Conservation (phyloP, 768 basidiomycete species). For the Boletus huronensis region DNA sequence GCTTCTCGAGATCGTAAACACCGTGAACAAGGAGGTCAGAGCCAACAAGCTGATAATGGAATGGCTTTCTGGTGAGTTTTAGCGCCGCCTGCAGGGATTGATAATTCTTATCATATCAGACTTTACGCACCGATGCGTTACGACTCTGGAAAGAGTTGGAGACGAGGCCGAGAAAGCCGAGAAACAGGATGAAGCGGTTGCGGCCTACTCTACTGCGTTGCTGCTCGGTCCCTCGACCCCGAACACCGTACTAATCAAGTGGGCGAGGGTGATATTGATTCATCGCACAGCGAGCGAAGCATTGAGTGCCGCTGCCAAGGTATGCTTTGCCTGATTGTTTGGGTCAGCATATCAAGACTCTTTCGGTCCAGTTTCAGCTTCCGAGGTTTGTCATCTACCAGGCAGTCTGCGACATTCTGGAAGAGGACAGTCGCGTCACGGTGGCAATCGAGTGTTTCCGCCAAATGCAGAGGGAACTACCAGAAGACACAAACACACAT, state of each 20-base stretch:
- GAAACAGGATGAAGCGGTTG: neutral
- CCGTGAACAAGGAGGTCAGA: neutral
- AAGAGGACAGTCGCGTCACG: neutral
- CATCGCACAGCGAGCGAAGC: neutral
- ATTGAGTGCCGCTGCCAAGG: neutral
- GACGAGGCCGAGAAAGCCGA: neutral
- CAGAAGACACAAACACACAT: neutral
- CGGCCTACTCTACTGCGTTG: too few relatives aligned
- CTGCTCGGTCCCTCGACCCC: neutral
- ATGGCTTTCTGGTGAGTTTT: neutral
- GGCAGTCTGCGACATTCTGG: neutral
- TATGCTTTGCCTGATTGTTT: neutral
- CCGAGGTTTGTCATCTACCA: neutral
- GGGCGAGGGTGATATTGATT: neutral
- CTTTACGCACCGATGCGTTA: neutral
- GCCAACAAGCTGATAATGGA: neutral
- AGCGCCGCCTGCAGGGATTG: neutral
- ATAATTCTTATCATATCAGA: neutral
- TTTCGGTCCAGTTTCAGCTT: neutral
- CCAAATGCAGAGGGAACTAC: neutral
- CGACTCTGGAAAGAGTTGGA: neutral
- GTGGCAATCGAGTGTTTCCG: neutral
- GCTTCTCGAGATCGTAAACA: neutral
- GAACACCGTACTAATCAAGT: neutral
- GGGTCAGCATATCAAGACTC: neutral